Conservation (phyloP, 768 basidiomycete species). For the Cystofilobasidium capitatum region DNA sequence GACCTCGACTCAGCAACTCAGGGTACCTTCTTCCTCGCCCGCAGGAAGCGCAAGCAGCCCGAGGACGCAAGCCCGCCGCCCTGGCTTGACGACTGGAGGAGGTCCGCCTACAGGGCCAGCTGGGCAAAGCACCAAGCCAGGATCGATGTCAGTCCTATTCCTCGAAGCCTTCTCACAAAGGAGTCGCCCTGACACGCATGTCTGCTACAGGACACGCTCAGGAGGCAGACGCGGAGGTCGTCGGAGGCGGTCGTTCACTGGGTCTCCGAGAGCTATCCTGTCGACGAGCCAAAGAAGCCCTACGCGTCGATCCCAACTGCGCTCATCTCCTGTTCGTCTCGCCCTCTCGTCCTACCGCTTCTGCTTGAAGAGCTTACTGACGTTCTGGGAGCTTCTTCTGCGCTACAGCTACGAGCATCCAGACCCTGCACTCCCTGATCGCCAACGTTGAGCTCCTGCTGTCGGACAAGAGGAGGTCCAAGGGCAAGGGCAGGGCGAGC, state of each 20-base stretch:
- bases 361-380: neutral
- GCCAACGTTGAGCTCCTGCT: neutral
- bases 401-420: neutral
- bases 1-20: constrained; percentile 4
- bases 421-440: neutral
- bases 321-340: neutral
- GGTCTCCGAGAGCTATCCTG: neutral
- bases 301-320: constrained; percentile 4
- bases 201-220: neutral
- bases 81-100: neutral
- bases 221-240: neutral
- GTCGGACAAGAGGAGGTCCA: neutral
- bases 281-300: neutral
- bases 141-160: neutral
- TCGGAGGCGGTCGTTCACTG: neutral
- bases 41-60: neutral
- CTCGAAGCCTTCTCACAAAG: neutral
- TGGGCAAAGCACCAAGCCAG: neutral
- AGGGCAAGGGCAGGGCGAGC: neutral
- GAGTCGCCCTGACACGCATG: too few relatives aligned
- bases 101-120: neutral
- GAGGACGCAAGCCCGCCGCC: neutral
- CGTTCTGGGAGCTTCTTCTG: neutral
- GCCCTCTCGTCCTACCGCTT: neutral
- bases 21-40: constrained; percentile 1